Evolutionary conservation across 2,329 filamentous ascomycete genomes (phyloP), one percentile per base, ranked within the genome.

Genomic region (Madurella fahalii): DNA sequence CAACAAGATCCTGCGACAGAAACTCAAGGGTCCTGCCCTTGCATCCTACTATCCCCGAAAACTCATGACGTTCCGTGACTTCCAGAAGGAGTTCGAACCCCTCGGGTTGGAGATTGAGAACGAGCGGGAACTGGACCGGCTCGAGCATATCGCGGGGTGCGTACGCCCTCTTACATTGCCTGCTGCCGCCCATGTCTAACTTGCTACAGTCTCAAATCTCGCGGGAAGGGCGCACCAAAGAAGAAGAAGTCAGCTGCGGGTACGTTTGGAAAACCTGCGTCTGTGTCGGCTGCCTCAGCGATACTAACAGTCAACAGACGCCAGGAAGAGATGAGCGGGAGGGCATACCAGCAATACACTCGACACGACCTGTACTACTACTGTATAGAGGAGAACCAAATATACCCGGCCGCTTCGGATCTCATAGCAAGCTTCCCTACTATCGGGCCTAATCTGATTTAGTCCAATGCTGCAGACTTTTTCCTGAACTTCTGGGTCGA

Each of bases 1-100:
- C 67, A 96, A 94, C 76, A 95, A 94, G 73, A 79, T 99, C 69
- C 79, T 99, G 57, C 89, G 92, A 67, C 89, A 96, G 71, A 85
- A 92, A 67, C 78, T 97, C 59, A 84, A 82, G 67, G 94, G 94
- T n/a, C 89, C 91, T 31, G 76, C 87, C 0, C 74, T 96, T 61
- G 87, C 86, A 40, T 80, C 89, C 54, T 99, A 96, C 78, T 99
- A 99, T 70, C 94, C 94, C 2, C 84, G 85, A 61, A 87, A 77
- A 61, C 76, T 86, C 15, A 83, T 83, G 20, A 86, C 86, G 0
- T 81, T 95, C 58, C 80, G 82, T 62, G 89, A 95, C 61, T 71
- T 96, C 58, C 84, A 87, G 68, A 82, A 82, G 58, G 76, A 82
- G 47, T 90, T 92, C 65, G 77, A 76, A 16, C 79, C 86, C 17